Base-by-base conservation (phyloP, 495 filamentous ascomycete genomes). In the Podospora anserina region DNA sequence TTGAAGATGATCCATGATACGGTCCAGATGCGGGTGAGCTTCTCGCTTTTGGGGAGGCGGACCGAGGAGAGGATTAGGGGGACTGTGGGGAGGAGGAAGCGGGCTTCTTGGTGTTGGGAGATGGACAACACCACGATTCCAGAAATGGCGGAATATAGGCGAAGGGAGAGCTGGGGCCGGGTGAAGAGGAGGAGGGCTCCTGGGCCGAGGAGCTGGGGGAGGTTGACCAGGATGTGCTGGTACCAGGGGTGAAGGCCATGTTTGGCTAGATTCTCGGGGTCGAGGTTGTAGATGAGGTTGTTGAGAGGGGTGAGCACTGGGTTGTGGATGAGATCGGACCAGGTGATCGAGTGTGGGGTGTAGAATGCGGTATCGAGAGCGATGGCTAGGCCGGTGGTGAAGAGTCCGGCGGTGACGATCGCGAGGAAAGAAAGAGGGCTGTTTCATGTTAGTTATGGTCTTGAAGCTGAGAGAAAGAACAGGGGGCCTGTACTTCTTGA, bases 191-290 rank as follows among this genome's bases (percentile, higher is more conserved):
- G 86, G 3, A 88, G 78, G 67, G 90, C 86, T 16, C 91, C 92
- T 11, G 95, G 96, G n/a, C 95, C 95, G 20, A 99, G 87, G 13
- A 98, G 88, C 75, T 94, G 88, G 15, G 93, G 91, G 4, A 97
- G 85, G 72, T 97, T 97, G 70, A 88, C 85, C 53, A 95, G 79
- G 63, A 94, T 78, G 74, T 99, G 95, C 72, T 97, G 93, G 73
- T 96, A 95, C 81, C 85, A 89, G 15, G 96, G 94, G 73, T 99
- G 95, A 5, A 98, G 78, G 68, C 95, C 95, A 82, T 99, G 95
- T 68, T 89, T 80, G 61, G 93, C 91, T 28, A 99, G 85, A 74
- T 99, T 99, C 23, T 83, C 78, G 30, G 88, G 78, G 53, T 87
- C 78, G 20, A 89, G 81, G 78, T 99, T 99, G 81, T 98, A 99